These are phyloP conservation scores for Huntiella abstrusa DNA, from an alignment of 2,329 filamentous ascomycete species.

Conservation along the genomic window DNA sequence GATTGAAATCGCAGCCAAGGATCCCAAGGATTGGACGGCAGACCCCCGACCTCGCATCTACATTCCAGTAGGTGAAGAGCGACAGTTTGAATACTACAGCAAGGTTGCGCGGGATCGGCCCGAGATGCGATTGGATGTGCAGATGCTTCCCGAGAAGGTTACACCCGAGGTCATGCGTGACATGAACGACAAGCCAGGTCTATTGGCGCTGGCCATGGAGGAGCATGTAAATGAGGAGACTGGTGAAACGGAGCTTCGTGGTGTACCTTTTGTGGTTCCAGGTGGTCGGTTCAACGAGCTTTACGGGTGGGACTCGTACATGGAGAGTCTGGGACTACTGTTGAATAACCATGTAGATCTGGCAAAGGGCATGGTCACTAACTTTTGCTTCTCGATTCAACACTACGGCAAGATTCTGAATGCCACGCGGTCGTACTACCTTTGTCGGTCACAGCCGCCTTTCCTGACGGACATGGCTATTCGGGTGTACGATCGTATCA, in stretches of 20 bases:
- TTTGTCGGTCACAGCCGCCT: slow-evolving; percentile 82
- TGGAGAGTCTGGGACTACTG: slow-evolving; percentile 81
- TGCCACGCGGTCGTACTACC: slow-evolving; percentile 88
- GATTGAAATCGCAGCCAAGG: slow-evolving; percentile 68
- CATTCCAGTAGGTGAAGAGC: slow-evolving; percentile 63
- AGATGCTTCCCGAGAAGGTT: slow-evolving; percentile 55
- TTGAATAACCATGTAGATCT: slow-evolving; percentile 71
- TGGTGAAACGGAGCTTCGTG: slow-evolving; percentile 51
- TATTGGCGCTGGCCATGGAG: slow-evolving; percentile 81
- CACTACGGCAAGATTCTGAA: slow-evolving; percentile 98
- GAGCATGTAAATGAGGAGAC: slow-evolving; percentile 48
- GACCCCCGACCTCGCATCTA: slow-evolving; percentile 86
- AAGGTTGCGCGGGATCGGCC: slow-evolving; percentile 61
- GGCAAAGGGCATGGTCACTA: slow-evolving; percentile 83
- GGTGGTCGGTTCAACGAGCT: slow-evolving; percentile 95
- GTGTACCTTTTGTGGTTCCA: slow-evolving; percentile 89
- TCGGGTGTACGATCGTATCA: slow-evolving; percentile 83
- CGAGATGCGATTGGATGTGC: slow-evolving; percentile 73
- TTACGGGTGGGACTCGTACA: slow-evolving; percentile 98
- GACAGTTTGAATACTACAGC: slow-evolving; percentile 79
- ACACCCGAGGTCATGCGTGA: slow-evolving; percentile 66
- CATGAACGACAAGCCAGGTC: slow-evolving; percentile 71
- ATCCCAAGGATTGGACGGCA: slow-evolving; percentile 89
- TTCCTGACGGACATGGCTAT: slow-evolving; percentile 96
- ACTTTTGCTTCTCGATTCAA: slow-evolving; percentile 96